These are phyloP conservation scores for Debaryomycetaceae sp. DNA, from an alignment of 1,139 yeast species.

Conservation along the genomic window DNA sequence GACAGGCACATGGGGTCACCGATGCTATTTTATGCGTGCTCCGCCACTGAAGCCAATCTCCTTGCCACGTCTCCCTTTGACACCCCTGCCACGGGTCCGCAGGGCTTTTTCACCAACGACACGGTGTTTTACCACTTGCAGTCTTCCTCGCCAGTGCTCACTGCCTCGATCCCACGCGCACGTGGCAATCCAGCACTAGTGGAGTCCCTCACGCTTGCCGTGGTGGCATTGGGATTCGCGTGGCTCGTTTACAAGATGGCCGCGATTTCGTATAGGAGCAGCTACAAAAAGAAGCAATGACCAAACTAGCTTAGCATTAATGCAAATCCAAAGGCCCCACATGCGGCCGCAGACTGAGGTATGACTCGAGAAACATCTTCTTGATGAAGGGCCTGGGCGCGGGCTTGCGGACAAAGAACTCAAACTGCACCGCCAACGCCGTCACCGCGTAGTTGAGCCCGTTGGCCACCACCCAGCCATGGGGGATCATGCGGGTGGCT, in stretches of 20 bases:
- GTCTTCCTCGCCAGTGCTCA: slow-evolving; percentile 10
- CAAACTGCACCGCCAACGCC: slow-evolving; percentile 14
- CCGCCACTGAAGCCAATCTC: slow-evolving; percentile 19
- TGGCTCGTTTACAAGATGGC: slow-evolving; percentile 6
- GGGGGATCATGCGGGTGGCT: slow-evolving; percentile 6
- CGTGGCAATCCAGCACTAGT: slow-evolving; percentile 5
- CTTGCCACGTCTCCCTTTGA: slow-evolving; percentile 37
- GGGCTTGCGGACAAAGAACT: slow-evolving; percentile 14
- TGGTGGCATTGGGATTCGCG: slow-evolving; percentile 5
- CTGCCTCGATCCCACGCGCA: slow-evolving; percentile 20
- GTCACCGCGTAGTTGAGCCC: slow-evolving; percentile 14
- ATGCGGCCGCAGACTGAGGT: neutral
- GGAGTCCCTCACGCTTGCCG: neutral
- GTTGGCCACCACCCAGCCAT: slow-evolving; percentile 14
- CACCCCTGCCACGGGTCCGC: slow-evolving; percentile 26
- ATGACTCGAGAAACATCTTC: slow-evolving; percentile 4
- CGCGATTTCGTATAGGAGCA: too few relatives aligned
- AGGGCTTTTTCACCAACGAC: slow-evolving; percentile 36
- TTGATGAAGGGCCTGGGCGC: slow-evolving; percentile 14
- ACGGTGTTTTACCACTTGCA: slow-evolving; percentile 37
- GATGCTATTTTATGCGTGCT: slow-evolving; percentile 32
- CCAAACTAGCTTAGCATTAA: neutral
- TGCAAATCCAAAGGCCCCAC: neutral
- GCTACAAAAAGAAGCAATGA: slow-evolving; percentile 6
- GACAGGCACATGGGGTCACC: slow-evolving; percentile 17